Percentiles rank a stretch among this genome's conserved stretches.
Evolutionary conservation across 345 rosid species (phyloP).

Genomic region (Gossypium sturtianum): DNA sequence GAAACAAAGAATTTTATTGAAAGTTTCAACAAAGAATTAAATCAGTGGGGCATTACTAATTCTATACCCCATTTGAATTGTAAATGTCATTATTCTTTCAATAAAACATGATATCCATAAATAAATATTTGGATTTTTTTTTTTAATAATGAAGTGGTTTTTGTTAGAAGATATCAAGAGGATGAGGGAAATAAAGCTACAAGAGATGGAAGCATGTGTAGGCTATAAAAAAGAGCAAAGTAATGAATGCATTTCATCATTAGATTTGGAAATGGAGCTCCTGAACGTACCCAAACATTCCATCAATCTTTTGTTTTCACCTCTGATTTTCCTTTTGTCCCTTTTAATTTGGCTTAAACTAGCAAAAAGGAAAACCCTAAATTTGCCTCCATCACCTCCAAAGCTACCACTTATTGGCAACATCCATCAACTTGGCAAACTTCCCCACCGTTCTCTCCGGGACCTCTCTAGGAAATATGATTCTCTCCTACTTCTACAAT

Average conservation of each 20-base stretch:
- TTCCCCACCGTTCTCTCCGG: neutral
- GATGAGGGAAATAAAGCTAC: too few relatives aligned
- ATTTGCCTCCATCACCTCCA: slow-evolving; percentile 2
- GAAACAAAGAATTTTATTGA: too few relatives aligned
- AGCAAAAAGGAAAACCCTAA: neutral
- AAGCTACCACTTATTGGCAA: neutral
- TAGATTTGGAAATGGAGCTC: neutral
- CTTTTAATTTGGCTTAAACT: neutral
- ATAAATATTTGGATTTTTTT: too few relatives aligned
- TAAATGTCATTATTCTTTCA: too few relatives aligned
- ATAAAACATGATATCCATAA: too few relatives aligned
- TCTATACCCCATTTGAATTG: too few relatives aligned
- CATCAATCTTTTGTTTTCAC: neutral
- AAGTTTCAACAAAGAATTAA: too few relatives aligned
- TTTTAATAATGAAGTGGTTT: too few relatives aligned
- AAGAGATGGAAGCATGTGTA: too few relatives aligned
- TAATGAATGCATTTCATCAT: neutral
- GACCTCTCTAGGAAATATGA: neutral
- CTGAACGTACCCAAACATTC: neutral
- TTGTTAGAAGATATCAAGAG: too few relatives aligned
- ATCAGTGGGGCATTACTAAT: too few relatives aligned
- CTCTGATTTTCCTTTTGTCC: neutral
- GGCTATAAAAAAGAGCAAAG: neutral
- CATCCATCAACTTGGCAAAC: neutral
- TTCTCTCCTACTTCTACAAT: neutral